These are phyloP conservation scores for Mucor piriformis DNA, from an alignment of 371 early-diverging fungal species.

Conservation along the genomic window DNA sequence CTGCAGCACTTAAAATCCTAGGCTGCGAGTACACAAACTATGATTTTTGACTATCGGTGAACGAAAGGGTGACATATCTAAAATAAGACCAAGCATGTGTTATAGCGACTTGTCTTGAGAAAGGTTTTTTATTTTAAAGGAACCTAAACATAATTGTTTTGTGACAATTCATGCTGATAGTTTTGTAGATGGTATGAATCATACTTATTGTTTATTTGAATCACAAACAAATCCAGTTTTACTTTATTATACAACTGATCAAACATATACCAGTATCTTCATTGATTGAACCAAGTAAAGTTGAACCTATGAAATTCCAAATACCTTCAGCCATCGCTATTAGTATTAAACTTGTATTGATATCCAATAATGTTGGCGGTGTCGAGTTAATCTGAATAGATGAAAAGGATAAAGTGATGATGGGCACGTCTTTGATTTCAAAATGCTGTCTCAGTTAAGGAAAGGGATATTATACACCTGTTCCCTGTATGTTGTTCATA, in stretches of 20 bases:
- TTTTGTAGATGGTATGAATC: background rate
- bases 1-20: too few species aligned
- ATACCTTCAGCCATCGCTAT: constrained; percentile 37
- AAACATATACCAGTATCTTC: constrained; percentile 31
- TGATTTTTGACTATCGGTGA: too few species aligned
- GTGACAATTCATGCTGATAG: constrained; percentile 41
- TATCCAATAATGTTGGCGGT: constrained; percentile 39
- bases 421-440: constrained; percentile 21
- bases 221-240: constrained; percentile 4
- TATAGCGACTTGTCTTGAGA: too few species aligned
- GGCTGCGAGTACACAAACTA: too few species aligned
- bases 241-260: constrained; percentile 24
- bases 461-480: constrained; percentile 45
- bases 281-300: constrained; percentile 31
- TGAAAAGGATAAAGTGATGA: constrained; percentile 3
- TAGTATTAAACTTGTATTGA: constrained; percentile 27
- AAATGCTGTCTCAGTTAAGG: constrained; percentile 36
- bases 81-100: too few species aligned
- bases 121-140: too few species aligned
- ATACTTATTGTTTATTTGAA: constrained; percentile 1
- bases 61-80: too few species aligned
- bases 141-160: constrained; percentile 40
- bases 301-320: constrained; percentile 35
- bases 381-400: constrained; percentile 37
- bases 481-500: constrained; percentile 42